Evolutionary conservation across 306 rosid species (phyloP), one percentile per base, ranked within the genome.

Genomic region (Malus orientalis): DNA sequence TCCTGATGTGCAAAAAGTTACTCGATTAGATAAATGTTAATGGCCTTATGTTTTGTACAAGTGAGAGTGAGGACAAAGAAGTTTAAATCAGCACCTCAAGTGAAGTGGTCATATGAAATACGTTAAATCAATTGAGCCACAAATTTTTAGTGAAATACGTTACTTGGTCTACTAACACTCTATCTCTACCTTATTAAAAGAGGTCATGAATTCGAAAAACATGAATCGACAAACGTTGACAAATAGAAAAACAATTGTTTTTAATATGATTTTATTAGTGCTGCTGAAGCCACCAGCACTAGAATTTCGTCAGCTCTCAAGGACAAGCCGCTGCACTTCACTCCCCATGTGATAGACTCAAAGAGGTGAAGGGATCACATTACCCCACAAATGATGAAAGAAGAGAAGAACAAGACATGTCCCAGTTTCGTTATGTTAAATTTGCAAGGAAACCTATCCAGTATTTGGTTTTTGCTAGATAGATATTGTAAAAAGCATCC

Each of bases 291-390:
- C 70, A 44, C 70, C 16, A 74, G 78, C 42, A 16, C 29, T 25
- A 73, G 7, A n/a, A 49, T 11, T 33, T 20, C 65, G 67, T 40
- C 32, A 11, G 13, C 12, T 6, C 29, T 36, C 23, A 38, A 73
- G 67, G 57, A 73, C 76, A 23, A 54, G n/a, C 65, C 25, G 14
- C 22, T 13, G 16, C 33, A 33, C 63, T 5, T 8, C 18, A 67
- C 42, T 55, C 20, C 54, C 54, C 19, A 47, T 14, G 19, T 47
- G 54, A 47, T 4, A 1, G 54, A 47, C 54, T 47, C 54, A 47
- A 47, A 23, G 57, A 16, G 77, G 42, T 60, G 77, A 73, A 60
- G 58, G 67, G 76, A 55, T 57, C 67, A 72, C 76, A 72, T 57
- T n/a, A 58, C 22, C 36, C 22, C 42, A 47, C 44, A 40, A n/a